Base-by-base conservation (phyloP, 1,284 basidiomycete species). In the Naganishia cerealis region DNA sequence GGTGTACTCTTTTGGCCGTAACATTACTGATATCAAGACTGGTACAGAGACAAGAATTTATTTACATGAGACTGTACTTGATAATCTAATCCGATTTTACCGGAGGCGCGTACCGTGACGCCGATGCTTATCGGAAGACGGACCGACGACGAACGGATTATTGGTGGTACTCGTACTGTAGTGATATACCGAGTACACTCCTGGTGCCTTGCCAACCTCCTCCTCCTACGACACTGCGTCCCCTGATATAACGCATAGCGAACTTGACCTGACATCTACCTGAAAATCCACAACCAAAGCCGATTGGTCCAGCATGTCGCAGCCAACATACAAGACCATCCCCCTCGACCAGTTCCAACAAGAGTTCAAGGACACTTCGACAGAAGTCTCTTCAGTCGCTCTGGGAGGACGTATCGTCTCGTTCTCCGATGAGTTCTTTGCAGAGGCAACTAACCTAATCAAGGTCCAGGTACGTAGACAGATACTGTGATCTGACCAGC, bases 361-460 rank as follows among this genome's bases (percentile, higher is more conserved):
- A 18, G 76, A 79, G 10, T 87, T 92, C 74, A 82, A 79, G 75
- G 77, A 83, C 24, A 81, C 83, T 5, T 83, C 84, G 29, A 89
- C 85, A 71, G 96, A 99, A 80, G 85, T 98, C 29, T 97, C 95
- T 21, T 92, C 90, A 72, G 87, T 88, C 18, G 88, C 89, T 0
- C 83, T 98, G 15, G 95, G 93, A 29, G 93, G 88, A 13, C 79
- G 84, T 67, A 84, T 97, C 70, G 79, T 90, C 39, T 83, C 85
- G 9, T 88, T 90, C 66, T 96, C 92, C 6, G 95, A 99, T 79
- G 94, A 99, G 73, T 99, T 98, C 84, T 99, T 99, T 76, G 93
- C 92, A 12, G 87, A 88, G 72, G 92, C 91, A 0, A 85, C 83
- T 70, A 89, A 96, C 80, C 84, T 99, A 26, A 85, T 99, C 72